phyloP scores from a whole-genome alignment of 768 basidiomycete genomes.

The Hypholoma fasciculare region DNA sequence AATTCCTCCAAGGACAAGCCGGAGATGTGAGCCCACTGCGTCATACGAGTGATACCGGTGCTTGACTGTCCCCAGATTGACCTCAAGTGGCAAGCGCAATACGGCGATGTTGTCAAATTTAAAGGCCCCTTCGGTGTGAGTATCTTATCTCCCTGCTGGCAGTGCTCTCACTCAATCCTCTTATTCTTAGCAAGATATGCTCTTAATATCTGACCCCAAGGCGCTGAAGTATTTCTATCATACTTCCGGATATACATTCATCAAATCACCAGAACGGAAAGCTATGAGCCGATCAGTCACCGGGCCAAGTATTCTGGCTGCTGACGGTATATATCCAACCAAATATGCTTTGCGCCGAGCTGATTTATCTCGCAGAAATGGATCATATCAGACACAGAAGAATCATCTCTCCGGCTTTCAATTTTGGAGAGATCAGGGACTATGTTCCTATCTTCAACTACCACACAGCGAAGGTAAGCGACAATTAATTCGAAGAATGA shows the following conservation, averaged over 20 bases:
- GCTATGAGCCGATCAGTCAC: slow-evolving; percentile 33
- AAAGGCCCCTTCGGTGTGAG: slow-evolving; percentile 39
- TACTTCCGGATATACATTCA: slow-evolving; percentile 42
- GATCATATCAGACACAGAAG: slow-evolving; percentile 48
- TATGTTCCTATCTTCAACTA: slow-evolving; percentile 40
- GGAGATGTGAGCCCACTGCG: slow-evolving; percentile 24
- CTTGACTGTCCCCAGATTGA: slow-evolving; percentile 31
- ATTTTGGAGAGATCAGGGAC: slow-evolving; percentile 41
- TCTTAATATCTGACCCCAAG: slow-evolving; percentile 49
- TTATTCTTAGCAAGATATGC: slow-evolving; percentile 37
- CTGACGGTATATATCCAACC: slow-evolving; percentile 31
- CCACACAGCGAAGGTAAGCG: slow-evolving; percentile 31
- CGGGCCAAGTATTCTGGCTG: slow-evolving; percentile 39
- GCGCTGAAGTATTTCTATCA: slow-evolving; percentile 46
- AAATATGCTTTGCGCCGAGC: not conserved
- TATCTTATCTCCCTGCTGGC: not conserved
- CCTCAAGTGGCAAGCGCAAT: slow-evolving; percentile 44
- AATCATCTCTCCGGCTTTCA: slow-evolving; percentile 48
- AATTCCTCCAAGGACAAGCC: slow-evolving; percentile 33
- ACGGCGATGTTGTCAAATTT: slow-evolving; percentile 39
- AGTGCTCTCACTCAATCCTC: too few species aligned
- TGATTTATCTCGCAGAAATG: slow-evolving; percentile 20
- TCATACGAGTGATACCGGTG: slow-evolving; percentile 5
- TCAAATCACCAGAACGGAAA: slow-evolving; percentile 38
- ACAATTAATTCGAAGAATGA: too few species aligned